Evolutionary conservation across 768 basidiomycete genomes (phyloP).

Genomic region (Lepiota venenata): DNA sequence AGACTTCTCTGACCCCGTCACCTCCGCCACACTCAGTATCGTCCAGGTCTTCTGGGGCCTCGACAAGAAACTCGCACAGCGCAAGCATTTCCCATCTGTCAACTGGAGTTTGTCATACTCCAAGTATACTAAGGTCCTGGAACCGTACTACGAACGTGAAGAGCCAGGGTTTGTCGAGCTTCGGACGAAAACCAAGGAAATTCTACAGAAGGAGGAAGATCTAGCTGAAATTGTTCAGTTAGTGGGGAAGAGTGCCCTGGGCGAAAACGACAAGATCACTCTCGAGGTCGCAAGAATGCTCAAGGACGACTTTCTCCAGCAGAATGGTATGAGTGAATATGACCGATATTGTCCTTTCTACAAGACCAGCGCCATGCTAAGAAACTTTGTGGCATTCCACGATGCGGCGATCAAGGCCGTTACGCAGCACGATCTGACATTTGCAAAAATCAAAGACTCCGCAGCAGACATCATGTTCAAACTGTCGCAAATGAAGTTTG

Average conservation of each 20-base stretch:
- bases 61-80: constrained; percentile 97
- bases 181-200: constrained; percentile 91
- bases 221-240: constrained; percentile 98
- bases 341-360: constrained; percentile 98
- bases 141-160: constrained; percentile 86
- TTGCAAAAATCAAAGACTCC: constrained; percentile 82
- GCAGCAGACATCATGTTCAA: constrained; percentile 90
- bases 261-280: constrained; percentile 97
- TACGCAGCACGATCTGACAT: constrained; percentile 78
- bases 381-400: constrained; percentile 92
- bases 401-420: constrained; percentile 88
- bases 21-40: constrained; percentile 94
- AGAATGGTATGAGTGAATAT: constrained; percentile 98
- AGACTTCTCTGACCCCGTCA: constrained; percentile 99
- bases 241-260: constrained; percentile 97
- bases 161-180: constrained; percentile 95
- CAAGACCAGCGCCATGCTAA: constrained; percentile 96
- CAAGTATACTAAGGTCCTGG: constrained; percentile 94
- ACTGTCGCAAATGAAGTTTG: constrained; percentile 99
- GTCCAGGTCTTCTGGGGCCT: constrained; percentile 99
- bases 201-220: constrained; percentile 97
- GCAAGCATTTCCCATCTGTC: constrained; percentile 99
- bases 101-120: constrained; percentile 99
- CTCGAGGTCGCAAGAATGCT: constrained; percentile 96
- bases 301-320: constrained; percentile 96